Evolutionary conservation across 2,329 filamentous ascomycete genomes (phyloP), one percentile per base, ranked within the genome.

Genomic region (Cladophialophora bantiana): DNA sequence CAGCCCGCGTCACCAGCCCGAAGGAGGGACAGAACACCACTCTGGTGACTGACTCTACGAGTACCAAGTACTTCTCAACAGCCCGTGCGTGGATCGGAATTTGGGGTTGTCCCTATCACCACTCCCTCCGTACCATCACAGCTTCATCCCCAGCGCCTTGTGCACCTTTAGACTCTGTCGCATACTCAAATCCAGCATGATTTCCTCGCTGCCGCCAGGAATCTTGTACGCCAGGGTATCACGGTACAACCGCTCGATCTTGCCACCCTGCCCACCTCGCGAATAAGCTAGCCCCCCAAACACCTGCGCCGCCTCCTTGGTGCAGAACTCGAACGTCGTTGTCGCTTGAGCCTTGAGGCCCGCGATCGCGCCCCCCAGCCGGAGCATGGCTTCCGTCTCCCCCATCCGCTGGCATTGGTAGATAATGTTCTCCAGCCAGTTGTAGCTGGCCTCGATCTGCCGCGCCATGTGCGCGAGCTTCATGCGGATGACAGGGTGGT

Each of bases 401-500:
- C 89, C 88, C 94, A 98, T 98, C 81, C 89, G 89, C 81, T 93
- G 83, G 83, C 92, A 95, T 82, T 99, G 95, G 84, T 88, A 97
- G 79, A 98, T 89, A 69, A 98, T 83, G 78, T 92, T 96, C 85
- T 99, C 95, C 66, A 98, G 87, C 95, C 95, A 99, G 81, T 91
- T 91, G 83, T 95, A 95, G n/a, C 89, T 92, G 31, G 95, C 93
- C 82, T 99, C 95, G 78, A 98, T 96, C 82, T 98, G 95, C 65
- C 95, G 90, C 2, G 93, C 94, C 95, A 99, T 99, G 81, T 98
- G 92, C 1, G 95, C 95, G 52, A 99, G 90, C 84, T 98, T 98
- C 83, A 97, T 89, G 10, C 95, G 93, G 80, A 98, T 98, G 74
- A 98, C 95, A 3, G 94, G 93, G 81, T 99, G 95, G 73, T 97